A percentile compares a stretch with the other conserved stretches of the same genome.
Evolutionary conservation across 1,284 basidiomycete genomes (phyloP).

Genomic region (Quambalaria eucalypti): DNA sequence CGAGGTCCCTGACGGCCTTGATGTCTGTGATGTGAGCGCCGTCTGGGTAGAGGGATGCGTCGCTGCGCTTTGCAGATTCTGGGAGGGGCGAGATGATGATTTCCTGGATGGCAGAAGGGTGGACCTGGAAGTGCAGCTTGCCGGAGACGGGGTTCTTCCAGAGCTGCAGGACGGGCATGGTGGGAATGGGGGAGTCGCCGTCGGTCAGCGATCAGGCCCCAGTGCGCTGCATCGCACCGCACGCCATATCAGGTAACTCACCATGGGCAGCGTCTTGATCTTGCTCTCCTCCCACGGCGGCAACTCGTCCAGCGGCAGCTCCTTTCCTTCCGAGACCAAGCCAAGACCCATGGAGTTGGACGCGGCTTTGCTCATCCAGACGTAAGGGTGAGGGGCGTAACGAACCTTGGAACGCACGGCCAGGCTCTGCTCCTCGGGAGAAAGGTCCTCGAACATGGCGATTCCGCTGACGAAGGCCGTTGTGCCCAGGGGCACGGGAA

Average conservation of each 20-base stretch:
- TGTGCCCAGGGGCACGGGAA: slow-evolving; percentile 72
- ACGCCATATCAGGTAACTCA: too few relatives aligned
- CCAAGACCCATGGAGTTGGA: slow-evolving; percentile 67
- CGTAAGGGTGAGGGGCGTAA: slow-evolving; percentile 58
- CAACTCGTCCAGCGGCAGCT: slow-evolving; percentile 59
- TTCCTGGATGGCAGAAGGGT: slow-evolving; percentile 35
- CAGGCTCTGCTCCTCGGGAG: slow-evolving; percentile 65
- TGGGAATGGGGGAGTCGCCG: neutral
- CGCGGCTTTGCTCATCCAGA: slow-evolving; percentile 66
- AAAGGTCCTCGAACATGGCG: slow-evolving; percentile 75
- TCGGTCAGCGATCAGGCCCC: too few relatives aligned
- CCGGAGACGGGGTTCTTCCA: slow-evolving; percentile 80
- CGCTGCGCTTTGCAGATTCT: slow-evolving; percentile 50
- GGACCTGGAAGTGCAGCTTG: slow-evolving; percentile 61
- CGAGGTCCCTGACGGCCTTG: slow-evolving; percentile 59
- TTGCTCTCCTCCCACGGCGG: slow-evolving; percentile 65
- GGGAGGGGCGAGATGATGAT: slow-evolving; percentile 58
- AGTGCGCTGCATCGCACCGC: slow-evolving; percentile 49
- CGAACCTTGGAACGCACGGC: slow-evolving; percentile 53
- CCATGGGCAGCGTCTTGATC: slow-evolving; percentile 62
- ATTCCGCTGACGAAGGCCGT: slow-evolving; percentile 63
- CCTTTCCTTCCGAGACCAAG: slow-evolving; percentile 65
- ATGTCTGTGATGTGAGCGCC: slow-evolving; percentile 64
- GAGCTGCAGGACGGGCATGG: too few relatives aligned
- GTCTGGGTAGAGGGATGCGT: slow-evolving; percentile 60